Percentiles rank a stretch among this genome's conserved stretches.
phyloP scores from a whole-genome alignment of 2,329 filamentous ascomycete species.

The Trichoderma harzianum region DNA sequence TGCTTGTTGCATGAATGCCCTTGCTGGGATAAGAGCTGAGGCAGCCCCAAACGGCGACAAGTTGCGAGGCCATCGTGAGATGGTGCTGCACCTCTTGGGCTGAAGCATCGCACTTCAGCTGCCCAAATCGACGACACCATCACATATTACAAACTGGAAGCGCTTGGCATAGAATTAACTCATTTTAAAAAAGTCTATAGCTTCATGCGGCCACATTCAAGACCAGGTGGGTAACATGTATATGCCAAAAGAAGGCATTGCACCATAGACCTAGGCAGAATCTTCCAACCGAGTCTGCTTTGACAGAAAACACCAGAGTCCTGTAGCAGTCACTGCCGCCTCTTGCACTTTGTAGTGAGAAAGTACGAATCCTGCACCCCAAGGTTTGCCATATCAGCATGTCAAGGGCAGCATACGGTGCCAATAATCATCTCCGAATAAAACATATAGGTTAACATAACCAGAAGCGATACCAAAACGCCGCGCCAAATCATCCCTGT shows the following conservation, averaged over 20 bases:
- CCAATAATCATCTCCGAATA: background rate
- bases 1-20: background rate
- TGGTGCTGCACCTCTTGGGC: background rate
- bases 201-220: background rate
- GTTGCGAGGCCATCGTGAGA: background rate
- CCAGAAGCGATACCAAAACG: background rate
- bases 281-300: background rate
- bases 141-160: background rate
- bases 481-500: background rate
- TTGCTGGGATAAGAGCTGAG: background rate
- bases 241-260: background rate
- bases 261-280: background rate
- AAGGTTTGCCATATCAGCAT: background rate
- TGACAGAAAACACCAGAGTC: background rate
- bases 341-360: background rate
- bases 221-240: background rate
- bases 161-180: background rate
- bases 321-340: background rate
- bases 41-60: background rate
- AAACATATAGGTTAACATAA: background rate
- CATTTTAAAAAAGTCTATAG: background rate
- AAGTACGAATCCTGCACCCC: background rate
- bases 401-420: background rate
- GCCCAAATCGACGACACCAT: background rate
- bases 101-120: background rate